Evolutionary conservation across 164 flowering plant genomes (phyloP).

Genomic region (Vitis cinerea): DNA sequence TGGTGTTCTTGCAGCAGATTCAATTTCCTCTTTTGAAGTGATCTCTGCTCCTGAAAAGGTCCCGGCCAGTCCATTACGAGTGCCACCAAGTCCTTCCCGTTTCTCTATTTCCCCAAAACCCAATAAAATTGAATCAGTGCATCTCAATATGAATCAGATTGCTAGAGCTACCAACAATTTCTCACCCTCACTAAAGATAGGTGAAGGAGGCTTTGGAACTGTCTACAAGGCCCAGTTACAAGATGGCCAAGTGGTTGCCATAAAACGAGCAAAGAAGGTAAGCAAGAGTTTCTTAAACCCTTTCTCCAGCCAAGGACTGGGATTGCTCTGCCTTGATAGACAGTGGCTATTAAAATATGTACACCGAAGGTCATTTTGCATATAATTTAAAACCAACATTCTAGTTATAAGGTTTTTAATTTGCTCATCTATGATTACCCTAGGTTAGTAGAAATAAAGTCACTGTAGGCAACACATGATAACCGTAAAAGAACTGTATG

Average conservation of each 20-base stretch:
- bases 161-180: constrained; percentile 74
- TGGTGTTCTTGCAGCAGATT: constrained; percentile 52
- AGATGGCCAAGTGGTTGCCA: constrained; percentile 81
- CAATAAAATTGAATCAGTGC: constrained; percentile 62
- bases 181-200: constrained; percentile 59
- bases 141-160: constrained; percentile 71
- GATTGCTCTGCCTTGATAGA: neutral
- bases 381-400: too few relatives aligned
- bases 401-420: too few relatives aligned
- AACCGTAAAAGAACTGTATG: too few relatives aligned
- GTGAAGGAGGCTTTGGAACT: constrained; percentile 93
- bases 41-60: constrained; percentile 45
- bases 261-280: constrained; percentile 95
- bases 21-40: constrained; percentile 49
- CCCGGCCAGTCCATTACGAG: constrained; percentile 47
- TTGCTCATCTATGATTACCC: too few relatives aligned
- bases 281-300: neutral
- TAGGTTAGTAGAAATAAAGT: too few relatives aligned
- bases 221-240: constrained; percentile 78
- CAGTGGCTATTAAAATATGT: neutral
- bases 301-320: neutral
- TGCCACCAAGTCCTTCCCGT: constrained; percentile 86
- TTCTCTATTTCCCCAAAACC: constrained; percentile 68
- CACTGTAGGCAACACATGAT: too few relatives aligned
- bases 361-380: too few relatives aligned